phyloP scores from a whole-genome alignment of 2,329 filamentous ascomycete genomes.

The Colletotrichum orbiculare region DNA sequence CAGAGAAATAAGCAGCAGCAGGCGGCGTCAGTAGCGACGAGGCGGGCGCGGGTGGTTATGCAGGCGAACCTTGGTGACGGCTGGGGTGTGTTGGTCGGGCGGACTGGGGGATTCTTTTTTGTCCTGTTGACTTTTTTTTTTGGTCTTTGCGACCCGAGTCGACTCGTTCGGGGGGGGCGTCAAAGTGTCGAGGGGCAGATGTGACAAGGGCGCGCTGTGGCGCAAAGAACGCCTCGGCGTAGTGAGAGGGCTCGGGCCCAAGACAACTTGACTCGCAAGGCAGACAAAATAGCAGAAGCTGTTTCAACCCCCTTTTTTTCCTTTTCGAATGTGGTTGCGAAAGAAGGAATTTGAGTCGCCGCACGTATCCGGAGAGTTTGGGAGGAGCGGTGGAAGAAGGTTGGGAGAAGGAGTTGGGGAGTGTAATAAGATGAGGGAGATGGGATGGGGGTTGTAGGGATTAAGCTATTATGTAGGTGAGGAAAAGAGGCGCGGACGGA shows the following conservation, averaged over 20 bases:
- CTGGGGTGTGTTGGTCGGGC: background rate
- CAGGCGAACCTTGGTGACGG: slow-evolving; percentile 13
- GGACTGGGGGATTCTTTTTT: no score
- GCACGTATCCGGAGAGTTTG: slow-evolving; percentile 13
- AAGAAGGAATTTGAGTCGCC: slow-evolving; percentile 1
- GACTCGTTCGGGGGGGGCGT: slow-evolving; percentile 26
- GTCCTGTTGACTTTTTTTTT: background rate
- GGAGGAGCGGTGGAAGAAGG: slow-evolving; percentile 5
- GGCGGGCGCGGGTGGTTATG: slow-evolving; percentile 11
- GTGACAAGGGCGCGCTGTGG: slow-evolving; percentile 36
- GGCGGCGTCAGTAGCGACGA: background rate
- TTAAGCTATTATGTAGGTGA: slow-evolving; percentile 35
- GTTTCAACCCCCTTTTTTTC: slow-evolving; percentile 35
- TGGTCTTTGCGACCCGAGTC: slow-evolving; percentile 29
- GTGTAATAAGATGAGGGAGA: slow-evolving; percentile 24
- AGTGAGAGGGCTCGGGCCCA: slow-evolving; percentile 36
- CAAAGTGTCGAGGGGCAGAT: slow-evolving; percentile 24
- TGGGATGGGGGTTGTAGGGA: slow-evolving; percentile 32
- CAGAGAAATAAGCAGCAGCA: slow-evolving; percentile 9
- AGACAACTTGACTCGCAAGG: slow-evolving; percentile 34
- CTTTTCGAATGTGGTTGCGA: slow-evolving; percentile 23
- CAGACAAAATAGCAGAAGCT: slow-evolving; percentile 39
- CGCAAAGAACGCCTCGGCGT: slow-evolving; percentile 39
- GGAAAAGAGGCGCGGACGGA: no score
- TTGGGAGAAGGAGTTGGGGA: slow-evolving; percentile 3